Conservation (phyloP, 306 rosid species). For the Gynostemma pentaphyllum region DNA sequence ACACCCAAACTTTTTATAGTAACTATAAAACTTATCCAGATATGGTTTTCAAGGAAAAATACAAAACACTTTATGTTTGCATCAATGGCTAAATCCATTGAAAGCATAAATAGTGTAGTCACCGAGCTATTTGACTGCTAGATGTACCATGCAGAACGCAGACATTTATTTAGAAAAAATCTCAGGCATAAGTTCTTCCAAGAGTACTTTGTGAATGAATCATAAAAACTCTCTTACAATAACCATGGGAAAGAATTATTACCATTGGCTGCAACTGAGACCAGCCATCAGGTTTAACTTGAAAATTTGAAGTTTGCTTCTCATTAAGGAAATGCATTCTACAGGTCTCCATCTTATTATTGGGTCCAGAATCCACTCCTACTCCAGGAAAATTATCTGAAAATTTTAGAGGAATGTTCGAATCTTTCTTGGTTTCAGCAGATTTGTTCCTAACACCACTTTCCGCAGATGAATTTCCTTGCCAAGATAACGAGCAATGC, state of each 20-base stretch:
- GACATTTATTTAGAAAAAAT: neutral
- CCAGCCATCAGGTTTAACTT: conserved; percentile 26
- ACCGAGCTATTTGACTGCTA: neutral
- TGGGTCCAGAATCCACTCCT: conserved; percentile 29
- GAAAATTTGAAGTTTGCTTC: conserved; percentile 21
- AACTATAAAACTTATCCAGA: neutral
- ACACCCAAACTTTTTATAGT: neutral
- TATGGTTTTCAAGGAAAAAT: neutral
- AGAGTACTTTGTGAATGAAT: conserved; percentile 4
- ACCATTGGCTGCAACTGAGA: conserved; percentile 28
- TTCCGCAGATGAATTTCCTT: conserved; percentile 38
- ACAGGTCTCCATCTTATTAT: conserved; percentile 18
- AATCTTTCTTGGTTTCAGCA: conserved; percentile 33
- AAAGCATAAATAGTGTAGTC: neutral
- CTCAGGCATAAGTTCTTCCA: neutral
- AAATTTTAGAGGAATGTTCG: conserved; percentile 27
- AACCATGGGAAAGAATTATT: conserved; percentile 7
- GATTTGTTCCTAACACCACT: conserved; percentile 30
- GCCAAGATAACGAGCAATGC: conserved; percentile 34
- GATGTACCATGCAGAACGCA: neutral
- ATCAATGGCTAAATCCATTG: neutral
- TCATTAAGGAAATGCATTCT: conserved; percentile 17
- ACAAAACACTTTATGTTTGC: neutral
- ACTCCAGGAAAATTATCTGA: conserved; percentile 19
- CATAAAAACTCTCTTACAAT: neutral